Evolutionary conservation across 1,284 basidiomycete species (phyloP).

Genomic region (Moniliophthora roreri): DNA sequence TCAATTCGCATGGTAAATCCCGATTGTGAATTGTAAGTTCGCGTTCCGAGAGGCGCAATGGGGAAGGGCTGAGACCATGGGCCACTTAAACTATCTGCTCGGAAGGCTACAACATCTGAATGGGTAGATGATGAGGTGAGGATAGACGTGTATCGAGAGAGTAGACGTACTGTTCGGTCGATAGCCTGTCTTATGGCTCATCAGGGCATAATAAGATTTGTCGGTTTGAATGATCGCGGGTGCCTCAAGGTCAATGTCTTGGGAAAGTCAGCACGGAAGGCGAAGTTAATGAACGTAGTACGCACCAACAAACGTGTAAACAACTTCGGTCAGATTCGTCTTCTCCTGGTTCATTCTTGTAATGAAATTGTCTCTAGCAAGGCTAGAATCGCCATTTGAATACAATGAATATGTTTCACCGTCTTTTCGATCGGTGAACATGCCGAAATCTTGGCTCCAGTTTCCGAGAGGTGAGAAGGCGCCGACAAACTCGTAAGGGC

Average conservation of each 20-base stretch:
- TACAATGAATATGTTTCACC: constrained; percentile 8
- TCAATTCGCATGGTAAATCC: not conserved
- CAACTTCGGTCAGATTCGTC: constrained; percentile 12
- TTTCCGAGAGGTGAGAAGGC: constrained; percentile 8
- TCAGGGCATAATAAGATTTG: constrained; percentile 23
- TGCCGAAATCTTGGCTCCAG: constrained; percentile 10
- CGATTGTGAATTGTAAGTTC: not conserved
- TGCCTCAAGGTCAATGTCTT: constrained; percentile 22
- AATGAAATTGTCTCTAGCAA: constrained; percentile 11
- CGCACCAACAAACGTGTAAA: constrained; percentile 18
- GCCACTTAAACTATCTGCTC: not conserved
- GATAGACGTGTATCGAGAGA: not conserved
- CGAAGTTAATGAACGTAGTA: not conserved
- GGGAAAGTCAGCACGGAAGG: not conserved
- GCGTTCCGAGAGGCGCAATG: constrained; percentile 2
- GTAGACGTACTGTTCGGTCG: constrained; percentile 21
- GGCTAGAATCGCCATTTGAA: constrained; percentile 7
- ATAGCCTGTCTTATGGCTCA: constrained; percentile 27
- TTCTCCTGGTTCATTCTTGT: constrained; percentile 15
- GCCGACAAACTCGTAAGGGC: constrained; percentile 7
- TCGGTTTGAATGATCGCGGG: constrained; percentile 21
- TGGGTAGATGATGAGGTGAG: constrained; percentile 6
- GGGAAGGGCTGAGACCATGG: constrained; percentile 4
- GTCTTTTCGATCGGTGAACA: constrained; percentile 7
- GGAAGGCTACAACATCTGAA: constrained; percentile 7